phyloP scores from a whole-genome alignment of 768 basidiomycete species.

The Hirschioporus abietinus region DNA sequence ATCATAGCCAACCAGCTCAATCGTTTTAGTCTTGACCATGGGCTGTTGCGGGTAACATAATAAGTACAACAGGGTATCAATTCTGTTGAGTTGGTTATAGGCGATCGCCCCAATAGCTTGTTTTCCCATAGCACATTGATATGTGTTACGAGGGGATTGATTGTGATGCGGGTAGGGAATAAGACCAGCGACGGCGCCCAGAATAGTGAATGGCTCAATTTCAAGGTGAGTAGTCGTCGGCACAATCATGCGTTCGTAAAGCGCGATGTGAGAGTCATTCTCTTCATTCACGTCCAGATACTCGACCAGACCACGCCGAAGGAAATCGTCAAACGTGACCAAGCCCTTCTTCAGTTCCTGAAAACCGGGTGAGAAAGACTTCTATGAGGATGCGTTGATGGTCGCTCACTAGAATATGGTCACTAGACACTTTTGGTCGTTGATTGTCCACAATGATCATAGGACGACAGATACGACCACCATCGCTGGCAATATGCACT shows the following conservation, averaged over 20 bases:
- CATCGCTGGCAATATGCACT: slow-evolving; percentile 95
- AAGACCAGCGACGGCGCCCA: slow-evolving; percentile 95
- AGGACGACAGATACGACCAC: slow-evolving; percentile 95
- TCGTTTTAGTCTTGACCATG: slow-evolving; percentile 99
- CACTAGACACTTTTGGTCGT: slow-evolving; percentile 65
- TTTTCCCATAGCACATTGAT: slow-evolving; percentile 99
- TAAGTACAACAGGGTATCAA: slow-evolving; percentile 96
- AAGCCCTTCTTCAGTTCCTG: slow-evolving; percentile 76
- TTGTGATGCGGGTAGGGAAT: slow-evolving; percentile 99
- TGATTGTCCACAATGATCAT: slow-evolving; percentile 93
- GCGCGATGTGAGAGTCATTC: slow-evolving; percentile 93
- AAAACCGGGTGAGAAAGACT: slow-evolving; percentile 3
- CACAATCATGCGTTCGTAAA: slow-evolving; percentile 86
- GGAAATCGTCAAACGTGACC: slow-evolving; percentile 90
- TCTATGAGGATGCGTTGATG: slow-evolving; percentile 10
- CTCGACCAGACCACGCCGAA: slow-evolving; percentile 88
- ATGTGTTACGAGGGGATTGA: slow-evolving; percentile 98
- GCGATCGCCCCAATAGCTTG: slow-evolving; percentile 99
- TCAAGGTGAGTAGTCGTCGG: slow-evolving; percentile 88
- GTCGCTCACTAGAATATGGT: slow-evolving; percentile 68
- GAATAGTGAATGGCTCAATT: slow-evolving; percentile 96
- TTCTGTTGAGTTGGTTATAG: slow-evolving; percentile 95
- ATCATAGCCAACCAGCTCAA: slow-evolving; percentile 95
- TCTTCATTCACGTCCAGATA: slow-evolving; percentile 99
- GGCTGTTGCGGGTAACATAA: slow-evolving; percentile 98